Percentiles rank a stretch among this genome's conserved stretches.
Evolutionary conservation across 2,329 filamentous ascomycete genomes (phyloP).

Genomic region (Coniochaeta sp.): DNA sequence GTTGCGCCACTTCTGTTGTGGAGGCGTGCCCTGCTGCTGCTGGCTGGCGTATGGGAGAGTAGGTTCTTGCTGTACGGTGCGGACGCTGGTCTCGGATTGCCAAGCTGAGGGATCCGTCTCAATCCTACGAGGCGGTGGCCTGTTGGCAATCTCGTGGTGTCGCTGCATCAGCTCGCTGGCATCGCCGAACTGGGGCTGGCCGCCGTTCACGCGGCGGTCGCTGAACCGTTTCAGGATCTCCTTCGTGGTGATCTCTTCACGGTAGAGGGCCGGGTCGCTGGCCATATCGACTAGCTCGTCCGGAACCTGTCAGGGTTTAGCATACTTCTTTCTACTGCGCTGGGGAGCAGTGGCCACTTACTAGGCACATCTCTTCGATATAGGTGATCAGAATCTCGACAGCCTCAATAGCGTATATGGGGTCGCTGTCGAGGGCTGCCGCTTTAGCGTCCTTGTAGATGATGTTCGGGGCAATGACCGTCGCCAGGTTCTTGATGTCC

Average conservation of each 20-base stretch:
- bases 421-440: conserved; percentile 70
- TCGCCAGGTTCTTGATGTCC: conserved; percentile 96
- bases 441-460: conserved; percentile 65
- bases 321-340: background rate
- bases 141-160: conserved; percentile 50
- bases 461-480: conserved; percentile 95
- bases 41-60: conserved; percentile 28
- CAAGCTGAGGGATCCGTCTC: conserved; percentile 82
- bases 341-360: conserved; percentile 39
- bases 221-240: conserved; percentile 94
- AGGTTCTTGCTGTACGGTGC: conserved; percentile 61
- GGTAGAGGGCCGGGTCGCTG: conserved; percentile 76
- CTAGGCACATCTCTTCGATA: conserved; percentile 96
- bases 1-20: conserved; percentile 39
- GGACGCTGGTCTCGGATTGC: conserved; percentile 78
- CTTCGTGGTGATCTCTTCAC: conserved; percentile 88
- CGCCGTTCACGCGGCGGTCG: conserved; percentile 52
- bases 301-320: conserved; percentile 61
- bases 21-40: conserved; percentile 39
- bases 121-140: conserved; percentile 55
- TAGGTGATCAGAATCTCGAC: conserved; percentile 86
- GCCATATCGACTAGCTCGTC: conserved; percentile 84
- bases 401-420: conserved; percentile 88
- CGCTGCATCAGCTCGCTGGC: conserved; percentile 43
- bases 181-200: conserved; percentile 53